phyloP scores from a whole-genome alignment of 495 filamentous ascomycete species.

The Usnea hakonensis region DNA sequence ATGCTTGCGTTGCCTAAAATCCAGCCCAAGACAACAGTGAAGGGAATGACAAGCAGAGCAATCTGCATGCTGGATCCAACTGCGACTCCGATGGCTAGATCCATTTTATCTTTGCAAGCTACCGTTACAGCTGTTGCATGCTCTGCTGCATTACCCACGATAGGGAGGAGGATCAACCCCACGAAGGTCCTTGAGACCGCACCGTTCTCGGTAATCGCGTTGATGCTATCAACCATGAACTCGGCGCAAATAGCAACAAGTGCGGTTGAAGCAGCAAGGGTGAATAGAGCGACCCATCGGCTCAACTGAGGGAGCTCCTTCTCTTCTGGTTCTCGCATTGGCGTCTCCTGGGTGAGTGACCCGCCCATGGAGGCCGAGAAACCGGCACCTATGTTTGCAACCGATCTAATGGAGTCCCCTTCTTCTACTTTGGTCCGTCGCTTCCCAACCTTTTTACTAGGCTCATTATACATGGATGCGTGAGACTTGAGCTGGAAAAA shows the following conservation, averaged over 20 bases:
- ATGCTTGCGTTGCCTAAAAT: conserved; percentile 59
- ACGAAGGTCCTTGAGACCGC: conserved; percentile 67
- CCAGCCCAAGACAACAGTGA: conserved; percentile 77
- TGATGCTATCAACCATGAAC: conserved; percentile 78
- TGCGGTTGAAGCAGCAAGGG: conserved; percentile 62
- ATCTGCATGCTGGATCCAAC: conserved; percentile 86
- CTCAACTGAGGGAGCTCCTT: conserved; percentile 68
- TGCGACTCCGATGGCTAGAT: conserved; percentile 75
- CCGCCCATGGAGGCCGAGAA: conserved; percentile 39
- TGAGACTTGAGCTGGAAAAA: conserved; percentile 80
- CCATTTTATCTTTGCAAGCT: conserved; percentile 86
- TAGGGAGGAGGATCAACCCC: conserved; percentile 77
- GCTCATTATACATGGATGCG: conserved; percentile 60
- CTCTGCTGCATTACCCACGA: conserved; percentile 83
- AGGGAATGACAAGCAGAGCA: conserved; percentile 67
- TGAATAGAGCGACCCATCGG: conserved; percentile 59
- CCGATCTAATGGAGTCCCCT: conserved; percentile 50
- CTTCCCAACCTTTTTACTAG: conserved; percentile 60
- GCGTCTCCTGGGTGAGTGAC: conserved; percentile 30
- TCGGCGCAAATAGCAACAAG: conserved; percentile 85
- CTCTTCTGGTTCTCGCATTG: conserved; percentile 48
- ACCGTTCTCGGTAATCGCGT: conserved; percentile 52
- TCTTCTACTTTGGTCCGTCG: conserved; percentile 42
- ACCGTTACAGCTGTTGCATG: conserved; percentile 83
- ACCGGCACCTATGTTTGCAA: conserved; percentile 52